Conservation (phyloP, 148 eudicot genomes). For the Bassia scoparia region DNA sequence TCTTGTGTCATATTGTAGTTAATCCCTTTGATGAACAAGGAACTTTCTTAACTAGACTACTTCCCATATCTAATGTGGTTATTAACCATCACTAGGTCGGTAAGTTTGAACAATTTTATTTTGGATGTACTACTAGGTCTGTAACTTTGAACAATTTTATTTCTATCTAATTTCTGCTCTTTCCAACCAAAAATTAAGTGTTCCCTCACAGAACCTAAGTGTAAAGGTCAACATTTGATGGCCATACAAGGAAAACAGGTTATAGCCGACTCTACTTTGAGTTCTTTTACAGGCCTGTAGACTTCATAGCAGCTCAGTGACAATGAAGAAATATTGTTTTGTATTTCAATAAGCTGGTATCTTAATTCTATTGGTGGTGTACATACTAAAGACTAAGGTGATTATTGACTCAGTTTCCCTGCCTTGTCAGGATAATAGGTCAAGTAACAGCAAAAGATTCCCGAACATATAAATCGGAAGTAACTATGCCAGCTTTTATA, state of each 20-base stretch:
- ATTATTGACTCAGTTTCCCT: background rate
- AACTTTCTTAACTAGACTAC: too few relatives aligned
- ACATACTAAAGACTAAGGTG: background rate
- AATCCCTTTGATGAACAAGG: too few relatives aligned
- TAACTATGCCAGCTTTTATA: background rate
- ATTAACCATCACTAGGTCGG: too few relatives aligned
- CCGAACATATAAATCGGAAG: background rate
- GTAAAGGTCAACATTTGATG: too few relatives aligned
- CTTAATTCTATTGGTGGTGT: background rate
- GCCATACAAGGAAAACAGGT: background rate
- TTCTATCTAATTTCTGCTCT: too few relatives aligned
- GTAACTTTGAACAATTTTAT: too few relatives aligned
- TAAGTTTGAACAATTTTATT: too few relatives aligned
- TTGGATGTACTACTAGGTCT: too few relatives aligned
- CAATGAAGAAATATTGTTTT: background rate
- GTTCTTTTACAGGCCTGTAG: background rate
- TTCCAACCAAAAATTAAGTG: too few relatives aligned
- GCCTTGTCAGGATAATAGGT: background rate
- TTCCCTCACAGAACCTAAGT: too few relatives aligned
- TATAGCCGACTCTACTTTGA: background rate
- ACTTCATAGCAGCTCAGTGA: background rate
- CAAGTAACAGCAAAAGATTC: background rate
- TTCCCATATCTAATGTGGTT: too few relatives aligned
- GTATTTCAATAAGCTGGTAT: background rate
- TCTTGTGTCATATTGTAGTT: too few relatives aligned